phyloP scores from a whole-genome alignment of 2,329 filamentous ascomycete genomes.

The Macrophomina pseudophaseolina region DNA sequence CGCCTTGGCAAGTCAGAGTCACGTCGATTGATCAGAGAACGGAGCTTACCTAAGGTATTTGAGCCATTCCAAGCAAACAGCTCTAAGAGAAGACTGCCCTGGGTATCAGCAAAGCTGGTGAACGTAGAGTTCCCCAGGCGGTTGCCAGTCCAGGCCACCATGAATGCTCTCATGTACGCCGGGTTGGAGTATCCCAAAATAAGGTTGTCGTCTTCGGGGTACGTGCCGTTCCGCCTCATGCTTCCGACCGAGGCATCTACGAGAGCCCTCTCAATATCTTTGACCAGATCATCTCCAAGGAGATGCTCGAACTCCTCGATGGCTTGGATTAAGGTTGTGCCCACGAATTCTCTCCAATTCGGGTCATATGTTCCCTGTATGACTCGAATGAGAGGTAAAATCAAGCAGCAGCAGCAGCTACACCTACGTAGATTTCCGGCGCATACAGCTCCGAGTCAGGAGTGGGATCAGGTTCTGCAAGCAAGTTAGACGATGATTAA shows the following conservation, averaged over 20 bases:
- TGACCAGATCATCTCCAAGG: slow-evolving; percentile 39
- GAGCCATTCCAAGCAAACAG: slow-evolving; percentile 38
- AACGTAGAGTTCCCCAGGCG: slow-evolving; percentile 46
- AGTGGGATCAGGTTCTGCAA: slow-evolving; percentile 38
- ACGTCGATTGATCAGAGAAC: not conserved
- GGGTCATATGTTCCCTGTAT: not conserved
- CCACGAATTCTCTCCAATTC: slow-evolving; percentile 40
- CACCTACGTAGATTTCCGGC: slow-evolving; percentile 43
- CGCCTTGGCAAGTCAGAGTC: slow-evolving; percentile 27
- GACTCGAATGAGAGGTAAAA: not conserved
- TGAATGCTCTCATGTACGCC: slow-evolving; percentile 47
- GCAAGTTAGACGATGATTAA: not conserved
- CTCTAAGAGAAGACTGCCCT: slow-evolving; percentile 36
- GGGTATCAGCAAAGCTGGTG: slow-evolving; percentile 44
- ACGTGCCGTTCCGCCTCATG: slow-evolving; percentile 50
- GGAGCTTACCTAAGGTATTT: slow-evolving; percentile 35
- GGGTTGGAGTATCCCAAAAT: slow-evolving; percentile 51
- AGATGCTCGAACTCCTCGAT: slow-evolving; percentile 44
- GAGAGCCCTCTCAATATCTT: slow-evolving; percentile 45
- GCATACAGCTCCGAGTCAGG: slow-evolving; percentile 41
- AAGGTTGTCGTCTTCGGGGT: slow-evolving; percentile 47
- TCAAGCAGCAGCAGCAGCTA: slow-evolving; percentile 31
- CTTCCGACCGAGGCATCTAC: slow-evolving; percentile 46
- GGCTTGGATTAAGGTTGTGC: slow-evolving; percentile 43
- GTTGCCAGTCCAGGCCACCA: slow-evolving; percentile 50